Evolutionary conservation across 2,329 filamentous ascomycete genomes (phyloP).

Genomic region (Byssochlamys sp.): DNA sequence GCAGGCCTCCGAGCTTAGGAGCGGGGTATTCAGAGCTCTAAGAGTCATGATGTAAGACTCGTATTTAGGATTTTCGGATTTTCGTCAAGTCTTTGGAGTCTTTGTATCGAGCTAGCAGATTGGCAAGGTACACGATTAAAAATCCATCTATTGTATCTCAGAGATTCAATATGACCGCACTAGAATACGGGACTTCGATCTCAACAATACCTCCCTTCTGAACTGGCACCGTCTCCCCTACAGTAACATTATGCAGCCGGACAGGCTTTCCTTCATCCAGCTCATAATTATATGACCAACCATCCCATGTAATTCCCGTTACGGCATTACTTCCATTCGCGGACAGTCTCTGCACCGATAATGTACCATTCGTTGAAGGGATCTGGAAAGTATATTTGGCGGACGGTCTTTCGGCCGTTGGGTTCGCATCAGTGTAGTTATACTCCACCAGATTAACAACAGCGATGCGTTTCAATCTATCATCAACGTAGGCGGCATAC

Average conservation of each 20-base stretch:
- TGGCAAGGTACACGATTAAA: no score
- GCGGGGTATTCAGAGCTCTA: no score
- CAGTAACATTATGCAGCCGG: conserved; percentile 46
- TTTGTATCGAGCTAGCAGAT: no score
- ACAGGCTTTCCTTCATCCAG: conserved; percentile 47
- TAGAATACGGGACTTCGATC: conserved; percentile 18
- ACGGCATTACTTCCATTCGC: conserved; percentile 58
- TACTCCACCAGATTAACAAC: conserved; percentile 51
- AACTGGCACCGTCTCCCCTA: conserved; percentile 34
- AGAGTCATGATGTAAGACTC: no score
- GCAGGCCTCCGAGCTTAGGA: neutral
- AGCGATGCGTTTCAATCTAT: conserved; percentile 39
- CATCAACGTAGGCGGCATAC: conserved; percentile 47
- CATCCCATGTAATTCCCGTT: conserved; percentile 53
- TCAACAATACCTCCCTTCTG: conserved; percentile 26
- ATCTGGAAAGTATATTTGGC: conserved; percentile 18
- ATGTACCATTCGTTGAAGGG: conserved; percentile 13
- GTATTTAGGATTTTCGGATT: no score
- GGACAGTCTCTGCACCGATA: conserved; percentile 40
- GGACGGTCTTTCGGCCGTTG: conserved; percentile 20
- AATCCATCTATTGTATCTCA: neutral
- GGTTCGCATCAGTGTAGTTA: conserved; percentile 46
- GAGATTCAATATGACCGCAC: conserved; percentile 16
- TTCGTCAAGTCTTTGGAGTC: no score
- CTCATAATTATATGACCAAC: conserved; percentile 53